phyloP scores from a whole-genome alignment of 257 asterid genomes.

The Craterostigma plantagineum region DNA sequence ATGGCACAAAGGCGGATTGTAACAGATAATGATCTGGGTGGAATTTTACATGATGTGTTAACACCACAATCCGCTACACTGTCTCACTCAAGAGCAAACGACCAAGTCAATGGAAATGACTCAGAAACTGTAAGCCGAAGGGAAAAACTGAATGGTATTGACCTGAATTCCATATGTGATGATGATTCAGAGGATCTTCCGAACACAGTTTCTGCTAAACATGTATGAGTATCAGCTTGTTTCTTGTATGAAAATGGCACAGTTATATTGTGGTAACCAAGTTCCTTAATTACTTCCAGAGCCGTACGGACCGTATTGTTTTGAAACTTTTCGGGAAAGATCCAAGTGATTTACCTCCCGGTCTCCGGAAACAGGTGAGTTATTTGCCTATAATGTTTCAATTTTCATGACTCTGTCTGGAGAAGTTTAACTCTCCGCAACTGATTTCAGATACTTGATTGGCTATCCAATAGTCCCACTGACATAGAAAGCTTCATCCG shows the following conservation, averaged over 20 bases:
- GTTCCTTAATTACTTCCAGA: conserved; percentile 25
- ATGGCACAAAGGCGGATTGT: conserved; percentile 2
- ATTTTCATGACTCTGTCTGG: background rate
- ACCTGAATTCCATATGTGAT: conserved; percentile 67
- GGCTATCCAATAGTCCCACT: conserved; percentile 84
- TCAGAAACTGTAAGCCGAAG: conserved; percentile 18
- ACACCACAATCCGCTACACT: conserved; percentile 7
- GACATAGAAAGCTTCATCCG: conserved; percentile 89
- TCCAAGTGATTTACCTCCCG: conserved; percentile 59
- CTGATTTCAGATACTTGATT: conserved; percentile 70
- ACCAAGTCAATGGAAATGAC: no score
- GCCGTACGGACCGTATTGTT: conserved; percentile 72
- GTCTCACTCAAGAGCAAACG: no score
- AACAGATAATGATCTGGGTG: conserved; percentile 20
- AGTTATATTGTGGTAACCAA: conserved; percentile 5
- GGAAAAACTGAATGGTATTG: conserved; percentile 33
- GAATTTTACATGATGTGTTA: conserved; percentile 17
- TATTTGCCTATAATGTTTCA: conserved; percentile 7
- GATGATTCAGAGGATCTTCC: conserved; percentile 42
- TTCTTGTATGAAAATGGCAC: background rate
- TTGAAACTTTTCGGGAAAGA: conserved; percentile 77
- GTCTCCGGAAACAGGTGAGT: conserved; percentile 60
- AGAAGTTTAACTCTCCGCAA: conserved; percentile 3
- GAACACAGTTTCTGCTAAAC: conserved; percentile 18
- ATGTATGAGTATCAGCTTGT: conserved; percentile 20